Percentiles rank a stretch among this genome's conserved stretches.
These are phyloP conservation scores for Aspergillus avenaceus DNA, from an alignment of 495 filamentous ascomycete species.

Conservation along the genomic window DNA sequence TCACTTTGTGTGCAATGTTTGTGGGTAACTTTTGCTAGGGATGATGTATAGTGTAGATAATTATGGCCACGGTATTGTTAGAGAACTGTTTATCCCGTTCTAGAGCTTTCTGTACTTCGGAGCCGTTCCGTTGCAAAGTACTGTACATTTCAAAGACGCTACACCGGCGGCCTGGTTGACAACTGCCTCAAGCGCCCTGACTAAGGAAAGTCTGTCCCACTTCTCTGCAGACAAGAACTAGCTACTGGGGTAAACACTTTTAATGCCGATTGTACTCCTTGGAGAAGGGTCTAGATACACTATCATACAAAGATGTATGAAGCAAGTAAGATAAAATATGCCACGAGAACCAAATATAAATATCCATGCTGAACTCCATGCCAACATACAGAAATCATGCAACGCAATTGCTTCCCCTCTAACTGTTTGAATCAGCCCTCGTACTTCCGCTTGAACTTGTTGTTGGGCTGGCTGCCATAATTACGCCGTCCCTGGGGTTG, in stretches of 20 bases:
- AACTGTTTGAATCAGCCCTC: not conserved
- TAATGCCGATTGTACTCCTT: not conserved
- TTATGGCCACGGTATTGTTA: too few species aligned
- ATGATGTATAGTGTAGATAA: too few species aligned
- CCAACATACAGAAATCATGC: not conserved
- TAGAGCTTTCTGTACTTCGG: too few species aligned
- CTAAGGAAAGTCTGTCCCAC: not conserved
- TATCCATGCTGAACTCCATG: not conserved
- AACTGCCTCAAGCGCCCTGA: not conserved
- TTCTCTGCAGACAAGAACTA: not conserved
- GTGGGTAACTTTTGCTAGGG: too few species aligned
- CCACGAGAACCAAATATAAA: not conserved
- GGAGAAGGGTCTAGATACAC: not conserved
- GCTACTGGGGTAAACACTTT: not conserved
- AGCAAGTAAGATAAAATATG: not conserved
- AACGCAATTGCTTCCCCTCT: constrained; percentile 1
- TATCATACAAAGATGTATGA: not conserved
- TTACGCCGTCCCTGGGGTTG: constrained; percentile 64
- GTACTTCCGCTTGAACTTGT: constrained; percentile 41
- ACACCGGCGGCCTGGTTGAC: not conserved
- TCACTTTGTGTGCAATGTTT: too few species aligned
- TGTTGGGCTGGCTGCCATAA: constrained; percentile 70
- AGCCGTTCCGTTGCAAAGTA: too few species aligned
- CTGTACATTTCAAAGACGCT: too few species aligned
- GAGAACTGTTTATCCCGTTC: too few species aligned